Conservation (phyloP, 352 stramenopile genomes). For the Peronospora destructor region DNA sequence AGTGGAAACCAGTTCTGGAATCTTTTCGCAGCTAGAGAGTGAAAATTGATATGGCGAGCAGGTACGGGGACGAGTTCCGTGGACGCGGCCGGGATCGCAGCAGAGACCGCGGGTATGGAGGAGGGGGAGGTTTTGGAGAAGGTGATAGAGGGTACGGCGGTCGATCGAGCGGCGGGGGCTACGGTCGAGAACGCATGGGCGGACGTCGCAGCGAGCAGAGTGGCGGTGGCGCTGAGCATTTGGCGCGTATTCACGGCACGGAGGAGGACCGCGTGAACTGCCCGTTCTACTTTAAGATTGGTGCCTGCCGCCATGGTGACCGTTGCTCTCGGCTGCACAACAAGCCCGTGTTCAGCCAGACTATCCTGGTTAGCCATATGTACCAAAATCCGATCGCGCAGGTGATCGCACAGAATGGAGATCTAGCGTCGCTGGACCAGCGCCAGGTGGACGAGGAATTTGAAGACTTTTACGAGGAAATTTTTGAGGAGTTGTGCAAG, state of each 20-base stretch:
- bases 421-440: constrained; percentile 79
- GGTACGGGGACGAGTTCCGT: constrained; percentile 66
- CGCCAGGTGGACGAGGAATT: constrained; percentile 93
- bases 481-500: constrained; percentile 98
- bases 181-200: constrained; percentile 47
- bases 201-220: constrained; percentile 55
- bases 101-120: constrained; percentile 49
- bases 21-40: too few species aligned
- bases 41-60: constrained; percentile 41
- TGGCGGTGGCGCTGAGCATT: constrained; percentile 89
- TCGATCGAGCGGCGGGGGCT: constrained; percentile 38
- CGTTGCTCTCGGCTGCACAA: constrained; percentile 97
- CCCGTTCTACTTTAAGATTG: constrained; percentile 99
- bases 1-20: constrained; percentile 33
- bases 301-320: constrained; percentile 98
- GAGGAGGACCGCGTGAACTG: constrained; percentile 98
- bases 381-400: constrained; percentile 93
- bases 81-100: constrained; percentile 64
- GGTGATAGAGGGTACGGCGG: constrained; percentile 35
- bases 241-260: constrained; percentile 96
- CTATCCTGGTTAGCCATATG: constrained; percentile 97
- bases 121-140: constrained; percentile 21
- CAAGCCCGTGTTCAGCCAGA: constrained; percentile 97
- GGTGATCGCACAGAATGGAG: constrained; percentile 84
- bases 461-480: constrained; percentile 94